Conservation (phyloP, 2,329 filamentous ascomycete species). For the Alternaria panax region DNA sequence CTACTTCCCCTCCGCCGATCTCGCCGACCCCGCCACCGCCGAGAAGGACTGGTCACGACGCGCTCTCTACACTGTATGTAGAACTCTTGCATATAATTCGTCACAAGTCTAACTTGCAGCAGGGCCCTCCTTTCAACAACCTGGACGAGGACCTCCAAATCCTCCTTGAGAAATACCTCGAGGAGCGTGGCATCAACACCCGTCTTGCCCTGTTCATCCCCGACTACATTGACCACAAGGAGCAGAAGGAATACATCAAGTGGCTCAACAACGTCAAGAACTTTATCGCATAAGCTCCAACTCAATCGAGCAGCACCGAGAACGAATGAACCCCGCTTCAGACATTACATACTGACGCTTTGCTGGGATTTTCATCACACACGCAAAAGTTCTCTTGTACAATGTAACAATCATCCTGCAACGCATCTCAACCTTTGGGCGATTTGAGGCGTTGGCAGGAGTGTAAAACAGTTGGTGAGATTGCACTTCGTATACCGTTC, state of each 20-base stretch:
- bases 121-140: conserved; percentile 87
- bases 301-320: not conserved
- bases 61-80: conserved; percentile 71
- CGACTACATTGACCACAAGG: conserved; percentile 97
- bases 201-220: conserved; percentile 88
- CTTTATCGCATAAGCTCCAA: conserved; percentile 70
- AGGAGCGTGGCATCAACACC: conserved; percentile 90
- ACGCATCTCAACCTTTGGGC: conserved; percentile 20
- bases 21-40: conserved; percentile 77
- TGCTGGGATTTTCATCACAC: not conserved
- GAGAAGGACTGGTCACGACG: conserved; percentile 79
- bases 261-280: conserved; percentile 89
- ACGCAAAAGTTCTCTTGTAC: conserved; percentile 22
- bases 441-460: conserved; percentile 21
- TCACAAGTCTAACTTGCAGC: not conserved
- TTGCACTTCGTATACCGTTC: not conserved
- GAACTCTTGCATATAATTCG: not conserved
- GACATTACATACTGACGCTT: conserved; percentile 10
- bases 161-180: conserved; percentile 89
- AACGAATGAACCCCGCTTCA: not conserved
- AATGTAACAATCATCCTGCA: no score
- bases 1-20: conserved; percentile 79
- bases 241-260: conserved; percentile 93
- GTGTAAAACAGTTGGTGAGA: conserved; percentile 38
- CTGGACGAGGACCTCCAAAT: conserved; percentile 95